These are phyloP conservation scores for Xylaria multiplex DNA, from an alignment of 2,329 filamentous ascomycete genomes.

Conservation along the genomic window DNA sequence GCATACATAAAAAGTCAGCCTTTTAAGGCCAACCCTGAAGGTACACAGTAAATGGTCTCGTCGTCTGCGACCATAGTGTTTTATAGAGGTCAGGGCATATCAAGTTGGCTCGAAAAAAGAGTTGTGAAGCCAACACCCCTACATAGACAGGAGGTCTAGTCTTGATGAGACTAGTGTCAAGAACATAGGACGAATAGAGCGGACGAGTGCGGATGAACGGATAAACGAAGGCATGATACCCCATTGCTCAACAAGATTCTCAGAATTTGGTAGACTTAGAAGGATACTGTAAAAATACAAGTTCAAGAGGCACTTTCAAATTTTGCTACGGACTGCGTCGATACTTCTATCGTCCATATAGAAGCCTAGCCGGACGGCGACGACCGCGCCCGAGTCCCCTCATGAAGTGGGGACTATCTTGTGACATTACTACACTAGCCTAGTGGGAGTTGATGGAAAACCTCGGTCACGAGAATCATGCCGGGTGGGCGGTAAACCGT, in stretches of 20 bases:
- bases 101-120: not conserved
- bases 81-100: not conserved
- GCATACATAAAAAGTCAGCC: constrained; percentile 64
- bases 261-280: constrained; percentile 20
- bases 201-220: constrained; percentile 1
- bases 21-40: constrained; percentile 55
- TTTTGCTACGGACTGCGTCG: not conserved
- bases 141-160: constrained; percentile 6
- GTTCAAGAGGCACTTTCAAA: not conserved
- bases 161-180: constrained; percentile 1
- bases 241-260: constrained; percentile 17
- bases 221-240: constrained; percentile 29
- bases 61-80: not conserved
- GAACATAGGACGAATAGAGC: not conserved
- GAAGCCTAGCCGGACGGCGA: not conserved
- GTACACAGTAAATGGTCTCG: constrained; percentile 21
- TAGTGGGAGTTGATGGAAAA: not conserved
- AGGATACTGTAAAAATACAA: not conserved
- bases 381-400: not conserved
- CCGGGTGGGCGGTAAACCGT: constrained; percentile 10
- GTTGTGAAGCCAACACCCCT: not conserved
- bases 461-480: constrained; percentile 11
- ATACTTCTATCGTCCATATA: not conserved
- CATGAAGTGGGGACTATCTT: constrained; percentile 7
- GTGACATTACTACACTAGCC: not conserved